A percentile compares a stretch with the other conserved stretches of the same genome.
phyloP scores from a whole-genome alignment of 148 eudicot genomes.

The Chenopodium berlandieri region DNA sequence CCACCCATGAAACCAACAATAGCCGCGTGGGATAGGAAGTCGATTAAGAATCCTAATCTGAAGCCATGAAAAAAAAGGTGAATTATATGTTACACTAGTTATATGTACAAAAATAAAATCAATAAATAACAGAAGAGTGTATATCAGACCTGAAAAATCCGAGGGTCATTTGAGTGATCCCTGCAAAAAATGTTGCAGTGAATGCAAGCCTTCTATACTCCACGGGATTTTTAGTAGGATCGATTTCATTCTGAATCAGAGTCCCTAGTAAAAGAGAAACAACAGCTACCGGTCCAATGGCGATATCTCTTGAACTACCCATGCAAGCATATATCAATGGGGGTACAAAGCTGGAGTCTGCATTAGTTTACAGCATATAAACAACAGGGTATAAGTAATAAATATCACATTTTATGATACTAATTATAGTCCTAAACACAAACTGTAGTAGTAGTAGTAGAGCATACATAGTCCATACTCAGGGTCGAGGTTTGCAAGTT shows the following conservation, averaged over 20 bases:
- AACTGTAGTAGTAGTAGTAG: neutral
- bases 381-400: neutral
- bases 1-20: slow-evolving; percentile 85
- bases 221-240: slow-evolving; percentile 40
- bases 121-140: neutral
- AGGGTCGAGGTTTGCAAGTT: slow-evolving; percentile 65
- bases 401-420: neutral
- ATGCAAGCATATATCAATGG: slow-evolving; percentile 69
- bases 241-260: slow-evolving; percentile 49
- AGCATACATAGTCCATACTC: slow-evolving; percentile 64
- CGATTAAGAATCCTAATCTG: slow-evolving; percentile 74
- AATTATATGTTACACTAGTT: neutral
- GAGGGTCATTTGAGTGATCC: slow-evolving; percentile 58
- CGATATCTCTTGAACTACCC: slow-evolving; percentile 89
- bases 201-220: slow-evolving; percentile 60
- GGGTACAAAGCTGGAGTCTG: slow-evolving; percentile 78
- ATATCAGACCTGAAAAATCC: slow-evolving; percentile 54
- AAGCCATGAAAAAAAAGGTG: neutral
- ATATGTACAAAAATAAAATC: neutral
- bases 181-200: slow-evolving; percentile 74
- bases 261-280: slow-evolving; percentile 64
- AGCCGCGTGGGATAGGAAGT: slow-evolving; percentile 75
- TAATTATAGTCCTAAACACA: neutral
- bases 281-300: slow-evolving; percentile 83
- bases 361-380: neutral